Conservation (phyloP, 1,284 basidiomycete genomes). For the Cerioporus squamosus region DNA sequence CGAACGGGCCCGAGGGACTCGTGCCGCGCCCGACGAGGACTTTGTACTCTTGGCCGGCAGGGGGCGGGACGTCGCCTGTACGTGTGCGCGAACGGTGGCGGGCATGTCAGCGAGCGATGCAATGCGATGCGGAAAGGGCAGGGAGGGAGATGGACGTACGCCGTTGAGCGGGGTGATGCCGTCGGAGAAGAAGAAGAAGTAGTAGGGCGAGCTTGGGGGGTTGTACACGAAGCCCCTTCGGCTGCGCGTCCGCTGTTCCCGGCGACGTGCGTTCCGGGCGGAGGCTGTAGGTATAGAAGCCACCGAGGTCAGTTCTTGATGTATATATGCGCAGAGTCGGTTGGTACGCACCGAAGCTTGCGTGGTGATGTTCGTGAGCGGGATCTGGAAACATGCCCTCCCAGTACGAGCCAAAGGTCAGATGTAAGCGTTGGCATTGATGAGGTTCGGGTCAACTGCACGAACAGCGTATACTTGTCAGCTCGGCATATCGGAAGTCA, state of each 20-base stretch:
- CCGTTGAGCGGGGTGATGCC: slow-evolving; percentile 5
- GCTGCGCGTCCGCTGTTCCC: slow-evolving; percentile 1
- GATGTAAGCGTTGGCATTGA: slow-evolving; percentile 4
- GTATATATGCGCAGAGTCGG: too few species aligned
- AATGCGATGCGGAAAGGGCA: not conserved
- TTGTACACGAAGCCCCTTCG: slow-evolving; percentile 7
- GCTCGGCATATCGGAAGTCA: not conserved
- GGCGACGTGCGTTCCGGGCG: slow-evolving; percentile 1
- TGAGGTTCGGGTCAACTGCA: slow-evolving; percentile 19
- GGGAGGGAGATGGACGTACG: not conserved
- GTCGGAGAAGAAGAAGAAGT: slow-evolving; percentile 10
- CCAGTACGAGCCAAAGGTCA: slow-evolving; percentile 16
- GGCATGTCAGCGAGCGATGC: not conserved
- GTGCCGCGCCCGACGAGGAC: slow-evolving; percentile 33
- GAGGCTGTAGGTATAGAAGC: not conserved
- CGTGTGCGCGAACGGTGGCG: not conserved
- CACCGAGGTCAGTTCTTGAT: not conserved
- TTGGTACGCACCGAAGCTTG: too few species aligned
- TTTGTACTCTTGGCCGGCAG: slow-evolving; percentile 34
- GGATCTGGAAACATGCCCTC: slow-evolving; percentile 11
- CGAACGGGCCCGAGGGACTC: slow-evolving; percentile 34
- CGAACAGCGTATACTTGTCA: not conserved
- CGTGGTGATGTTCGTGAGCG: not conserved
- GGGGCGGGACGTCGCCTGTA: slow-evolving; percentile 23
- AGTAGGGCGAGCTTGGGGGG: slow-evolving; percentile 1